phyloP scores from a whole-genome alignment of 805 yeast genomes.

The Sugiyamaella mastotermitis region DNA sequence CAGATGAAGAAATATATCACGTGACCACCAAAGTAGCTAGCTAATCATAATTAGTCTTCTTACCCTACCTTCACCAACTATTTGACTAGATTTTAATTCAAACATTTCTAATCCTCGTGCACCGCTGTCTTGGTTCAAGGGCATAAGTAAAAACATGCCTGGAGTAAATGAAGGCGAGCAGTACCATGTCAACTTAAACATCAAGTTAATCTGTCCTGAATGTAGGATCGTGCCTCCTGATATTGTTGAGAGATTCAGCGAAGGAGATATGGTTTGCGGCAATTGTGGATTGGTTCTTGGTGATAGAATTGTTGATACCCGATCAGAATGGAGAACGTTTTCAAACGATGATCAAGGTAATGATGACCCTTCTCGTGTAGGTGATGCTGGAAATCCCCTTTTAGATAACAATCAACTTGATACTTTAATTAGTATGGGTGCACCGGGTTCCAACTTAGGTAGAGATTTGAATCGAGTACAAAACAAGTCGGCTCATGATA shows the following conservation, averaged over 20 bases:
- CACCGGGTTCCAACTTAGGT: slow-evolving; percentile 81
- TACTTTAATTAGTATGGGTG: slow-evolving; percentile 83
- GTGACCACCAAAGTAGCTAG: no score
- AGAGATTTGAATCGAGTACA: slow-evolving; percentile 89
- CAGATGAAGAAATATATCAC: no score
- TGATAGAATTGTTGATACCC: slow-evolving; percentile 85
- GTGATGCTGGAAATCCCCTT: slow-evolving; percentile 91
- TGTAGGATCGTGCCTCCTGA: slow-evolving; percentile 96
- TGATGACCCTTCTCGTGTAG: slow-evolving; percentile 98
- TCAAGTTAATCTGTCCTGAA: slow-evolving; percentile 89
- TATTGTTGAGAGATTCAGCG: slow-evolving; percentile 87
- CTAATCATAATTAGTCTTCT: no score
- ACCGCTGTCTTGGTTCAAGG: no score
- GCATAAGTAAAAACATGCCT: no score
- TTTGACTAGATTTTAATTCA: no score
- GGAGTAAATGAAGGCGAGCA: slow-evolving; percentile 16
- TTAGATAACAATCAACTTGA: slow-evolving; percentile 88
- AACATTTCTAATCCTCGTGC: no score
- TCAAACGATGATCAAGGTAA: slow-evolving; percentile 97
- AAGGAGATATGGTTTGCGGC: slow-evolving; percentile 98
- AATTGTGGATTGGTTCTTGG: slow-evolving; percentile 91
- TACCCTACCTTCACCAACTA: no score
- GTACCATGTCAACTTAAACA: slow-evolving; percentile 54
- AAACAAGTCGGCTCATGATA: slow-evolving; percentile 76
- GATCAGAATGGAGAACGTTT: slow-evolving; percentile 98